Conservation (phyloP, 2,329 filamentous ascomycete genomes). For the Colletotrichum acutatum region DNA sequence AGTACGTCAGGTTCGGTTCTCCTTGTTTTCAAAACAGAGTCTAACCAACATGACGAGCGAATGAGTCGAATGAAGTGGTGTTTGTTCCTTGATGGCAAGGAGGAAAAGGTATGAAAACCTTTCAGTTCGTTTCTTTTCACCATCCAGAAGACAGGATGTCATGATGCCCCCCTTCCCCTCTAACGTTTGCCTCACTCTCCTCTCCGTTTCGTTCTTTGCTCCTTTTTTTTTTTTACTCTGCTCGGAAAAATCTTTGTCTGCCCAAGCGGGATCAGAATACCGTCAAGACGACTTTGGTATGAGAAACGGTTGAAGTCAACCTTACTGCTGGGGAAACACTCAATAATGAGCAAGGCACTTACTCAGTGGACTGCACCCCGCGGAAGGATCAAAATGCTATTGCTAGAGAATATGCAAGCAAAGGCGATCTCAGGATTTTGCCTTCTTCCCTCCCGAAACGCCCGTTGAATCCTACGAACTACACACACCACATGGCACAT, state of each 20-base stretch:
- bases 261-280: neutral
- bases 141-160: neutral
- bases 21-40: neutral
- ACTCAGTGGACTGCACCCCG: neutral
- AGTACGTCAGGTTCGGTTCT: neutral
- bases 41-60: neutral
- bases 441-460: neutral
- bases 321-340: neutral
- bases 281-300: no score
- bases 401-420: conserved; percentile 1
- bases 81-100: neutral
- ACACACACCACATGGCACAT: no score
- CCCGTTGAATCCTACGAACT: neutral
- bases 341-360: neutral
- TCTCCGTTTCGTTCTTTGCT: neutral
- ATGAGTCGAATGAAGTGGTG: neutral
- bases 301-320: neutral
- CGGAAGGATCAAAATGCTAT: neutral
- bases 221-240: neutral
- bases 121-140: neutral
- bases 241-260: no score
- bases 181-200: neutral
- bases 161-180: neutral
- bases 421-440: neutral
- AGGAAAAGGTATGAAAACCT: neutral